These are phyloP conservation scores for Cladophialophora bantiana DNA, from an alignment of 2,329 filamentous ascomycete species.

Conservation along the genomic window DNA sequence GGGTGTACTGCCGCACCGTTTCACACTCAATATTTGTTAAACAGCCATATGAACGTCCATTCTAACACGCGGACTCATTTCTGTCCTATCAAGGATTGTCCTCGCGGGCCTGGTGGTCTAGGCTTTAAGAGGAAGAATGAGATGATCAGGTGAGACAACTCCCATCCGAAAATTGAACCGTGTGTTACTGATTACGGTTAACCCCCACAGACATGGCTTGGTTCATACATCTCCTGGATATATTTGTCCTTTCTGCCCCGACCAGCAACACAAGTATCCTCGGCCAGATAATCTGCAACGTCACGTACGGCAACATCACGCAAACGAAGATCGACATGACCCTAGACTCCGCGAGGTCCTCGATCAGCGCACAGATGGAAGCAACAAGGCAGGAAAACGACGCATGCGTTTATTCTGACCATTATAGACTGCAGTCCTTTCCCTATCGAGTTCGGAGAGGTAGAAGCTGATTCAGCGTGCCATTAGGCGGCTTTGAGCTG, in stretches of 20 bases:
- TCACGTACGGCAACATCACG: slow-evolving; percentile 91
- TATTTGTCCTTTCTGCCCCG: slow-evolving; percentile 93
- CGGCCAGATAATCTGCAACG: slow-evolving; percentile 94
- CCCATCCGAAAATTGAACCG: not conserved
- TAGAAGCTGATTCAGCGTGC: not conserved
- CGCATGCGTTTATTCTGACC: slow-evolving; percentile 49
- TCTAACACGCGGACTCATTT: slow-evolving; percentile 69
- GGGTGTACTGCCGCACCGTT: slow-evolving; percentile 67
- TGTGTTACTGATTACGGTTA: slow-evolving; percentile 32
- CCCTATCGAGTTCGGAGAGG: not conserved
- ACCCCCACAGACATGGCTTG: slow-evolving; percentile 68
- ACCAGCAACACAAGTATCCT: slow-evolving; percentile 92
- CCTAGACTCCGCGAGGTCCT: slow-evolving; percentile 80
- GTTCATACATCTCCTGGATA: slow-evolving; percentile 96
- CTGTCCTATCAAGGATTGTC: slow-evolving; percentile 65
- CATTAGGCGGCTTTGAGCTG: not conserved
- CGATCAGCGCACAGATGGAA: slow-evolving; percentile 82
- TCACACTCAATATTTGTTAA: slow-evolving; percentile 70
- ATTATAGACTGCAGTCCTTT: not conserved
- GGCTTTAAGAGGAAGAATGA: slow-evolving; percentile 75
- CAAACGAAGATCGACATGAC: slow-evolving; percentile 89
- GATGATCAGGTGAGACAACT: slow-evolving; percentile 59
- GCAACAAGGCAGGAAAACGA: slow-evolving; percentile 78
- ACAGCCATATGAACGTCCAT: slow-evolving; percentile 67
- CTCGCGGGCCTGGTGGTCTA: slow-evolving; percentile 66